Base-by-base conservation (phyloP, 345 rosid species). In the Gossypium raimondii region DNA sequence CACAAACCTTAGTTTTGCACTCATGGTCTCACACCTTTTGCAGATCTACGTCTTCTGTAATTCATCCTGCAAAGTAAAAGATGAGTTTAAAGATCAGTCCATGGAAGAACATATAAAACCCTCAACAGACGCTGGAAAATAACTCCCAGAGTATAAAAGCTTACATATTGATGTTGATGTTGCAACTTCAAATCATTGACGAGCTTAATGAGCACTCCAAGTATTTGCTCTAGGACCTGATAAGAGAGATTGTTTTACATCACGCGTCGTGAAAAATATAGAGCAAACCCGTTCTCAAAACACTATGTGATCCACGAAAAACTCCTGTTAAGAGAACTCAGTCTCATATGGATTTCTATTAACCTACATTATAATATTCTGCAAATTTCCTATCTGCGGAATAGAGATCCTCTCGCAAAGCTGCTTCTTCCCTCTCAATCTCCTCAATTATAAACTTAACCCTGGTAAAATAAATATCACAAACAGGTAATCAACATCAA, bases 151-250 rank as follows among this genome's bases (percentile, higher is more conserved):
- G n/a, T n/a, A n/a, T n/a, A n/a, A 22, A 61, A 51, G 59, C 89
- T 84, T 83, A 93, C 99, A 76, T 93, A 91, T 89, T 88, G 83
- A 82, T 95, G 99, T 67, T 95, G 97, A 78, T 90, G 99, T 76
- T 88, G 93, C 86, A 95, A 78, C 79, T 95, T 95, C 84, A 95
- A 85, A 85, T 95, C 99, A 82, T 93, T 91, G 73, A 95, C 98
- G 81, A 95, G 94, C 89, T 91, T 93, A 82, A 95, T 93, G 56
- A 93, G 98, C 72, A 93, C 94, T 66, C 94, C 97, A 3, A 95
- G 92, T 80, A 95, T 90, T 88, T 93, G 97, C 86, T 95, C 99
- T 62, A 95, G 84, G 82, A 91, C 97, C 99, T 95, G 71, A 75
- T 80, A 71, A 76, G 71, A 80, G 50, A 67, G 70, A 38, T 79